These are phyloP conservation scores for Salicornia ramosissima DNA, from an alignment of 148 eudicot species.

Conservation along the genomic window DNA sequence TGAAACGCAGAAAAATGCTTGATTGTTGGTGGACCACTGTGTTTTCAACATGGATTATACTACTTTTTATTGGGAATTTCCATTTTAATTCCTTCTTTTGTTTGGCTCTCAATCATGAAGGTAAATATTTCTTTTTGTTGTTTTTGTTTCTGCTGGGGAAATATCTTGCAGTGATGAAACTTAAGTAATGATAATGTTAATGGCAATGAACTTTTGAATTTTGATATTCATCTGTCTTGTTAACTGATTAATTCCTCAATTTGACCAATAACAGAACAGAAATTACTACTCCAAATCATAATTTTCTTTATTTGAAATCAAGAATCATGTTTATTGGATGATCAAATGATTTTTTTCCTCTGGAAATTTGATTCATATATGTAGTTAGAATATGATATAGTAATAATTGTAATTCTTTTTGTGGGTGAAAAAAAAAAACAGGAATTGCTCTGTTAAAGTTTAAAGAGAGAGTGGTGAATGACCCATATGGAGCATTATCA, in stretches of 20 bases:
- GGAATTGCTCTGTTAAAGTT: constrained; percentile 64
- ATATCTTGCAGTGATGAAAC: neutral
- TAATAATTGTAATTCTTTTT: neutral
- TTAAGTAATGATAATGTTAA: neutral
- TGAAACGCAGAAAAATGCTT: constrained; percentile 30
- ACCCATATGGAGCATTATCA: constrained; percentile 63
- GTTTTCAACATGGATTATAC: constrained; percentile 18
- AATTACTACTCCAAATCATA: neutral
- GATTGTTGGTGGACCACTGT: constrained; percentile 31
- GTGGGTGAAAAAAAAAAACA: constrained; percentile 26
- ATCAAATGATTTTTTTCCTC: too few relatives aligned
- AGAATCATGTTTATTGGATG: too few relatives aligned
- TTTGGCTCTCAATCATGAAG: constrained; percentile 58
- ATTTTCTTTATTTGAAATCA: neutral
- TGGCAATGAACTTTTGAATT: neutral
- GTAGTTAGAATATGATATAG: too few relatives aligned
- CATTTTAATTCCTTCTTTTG: constrained; percentile 29
- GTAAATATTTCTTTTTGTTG: constrained; percentile 22
- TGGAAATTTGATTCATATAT: too few relatives aligned
- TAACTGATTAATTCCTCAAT: too few relatives aligned
- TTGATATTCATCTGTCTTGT: neutral
- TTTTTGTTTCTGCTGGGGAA: neutral
- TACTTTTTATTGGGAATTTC: constrained; percentile 29
- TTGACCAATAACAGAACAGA: too few relatives aligned
- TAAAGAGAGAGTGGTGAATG: constrained; percentile 54